phyloP scores from a whole-genome alignment of 2,329 filamentous ascomycete genomes.

The Fulvia fulva region DNA sequence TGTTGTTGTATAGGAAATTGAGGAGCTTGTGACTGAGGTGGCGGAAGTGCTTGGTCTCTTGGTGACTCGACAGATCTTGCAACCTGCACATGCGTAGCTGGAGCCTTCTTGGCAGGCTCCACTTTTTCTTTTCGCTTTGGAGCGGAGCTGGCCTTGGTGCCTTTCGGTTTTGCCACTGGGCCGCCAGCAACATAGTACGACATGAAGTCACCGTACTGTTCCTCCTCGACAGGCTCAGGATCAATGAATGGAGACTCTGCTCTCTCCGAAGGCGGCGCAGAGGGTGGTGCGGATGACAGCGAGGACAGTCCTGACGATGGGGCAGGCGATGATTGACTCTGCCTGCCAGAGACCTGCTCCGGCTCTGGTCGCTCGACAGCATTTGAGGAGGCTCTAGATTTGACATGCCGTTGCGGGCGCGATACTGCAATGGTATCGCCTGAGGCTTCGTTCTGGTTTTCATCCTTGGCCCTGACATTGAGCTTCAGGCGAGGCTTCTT shows the following conservation, averaged over 20 bases:
- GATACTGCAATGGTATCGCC: constrained; percentile 25
- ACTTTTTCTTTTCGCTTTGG: constrained; percentile 10
- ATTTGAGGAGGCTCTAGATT: constrained; percentile 20
- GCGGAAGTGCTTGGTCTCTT: background rate
- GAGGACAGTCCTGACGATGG: constrained; percentile 26
- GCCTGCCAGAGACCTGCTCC: constrained; percentile 1
- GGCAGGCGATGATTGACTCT: constrained; percentile 12
- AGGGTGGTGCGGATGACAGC: constrained; percentile 17
- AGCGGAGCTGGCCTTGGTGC: constrained; percentile 6
- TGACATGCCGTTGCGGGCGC: constrained; percentile 19
- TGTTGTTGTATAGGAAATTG: constrained; percentile 1
- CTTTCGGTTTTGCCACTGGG: constrained; percentile 18
- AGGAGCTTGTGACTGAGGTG: background rate
- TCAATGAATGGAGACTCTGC: constrained; percentile 20
- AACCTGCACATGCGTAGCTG: constrained; percentile 1
- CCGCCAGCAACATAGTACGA: constrained; percentile 31
- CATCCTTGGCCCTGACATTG: constrained; percentile 21
- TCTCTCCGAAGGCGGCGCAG: constrained; percentile 14
- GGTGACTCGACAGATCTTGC: background rate
- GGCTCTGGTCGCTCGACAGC: constrained; percentile 4
- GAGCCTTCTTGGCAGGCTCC: constrained; percentile 3
- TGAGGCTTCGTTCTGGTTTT: constrained; percentile 5
- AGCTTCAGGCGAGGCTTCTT: constrained; percentile 29
- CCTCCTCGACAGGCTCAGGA: constrained; percentile 13
- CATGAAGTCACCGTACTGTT: constrained; percentile 32